Evolutionary conservation across 495 filamentous ascomycete genomes (phyloP), one percentile per base, ranked within the genome.

Genomic region (Trichoderma orchidacearum): DNA sequence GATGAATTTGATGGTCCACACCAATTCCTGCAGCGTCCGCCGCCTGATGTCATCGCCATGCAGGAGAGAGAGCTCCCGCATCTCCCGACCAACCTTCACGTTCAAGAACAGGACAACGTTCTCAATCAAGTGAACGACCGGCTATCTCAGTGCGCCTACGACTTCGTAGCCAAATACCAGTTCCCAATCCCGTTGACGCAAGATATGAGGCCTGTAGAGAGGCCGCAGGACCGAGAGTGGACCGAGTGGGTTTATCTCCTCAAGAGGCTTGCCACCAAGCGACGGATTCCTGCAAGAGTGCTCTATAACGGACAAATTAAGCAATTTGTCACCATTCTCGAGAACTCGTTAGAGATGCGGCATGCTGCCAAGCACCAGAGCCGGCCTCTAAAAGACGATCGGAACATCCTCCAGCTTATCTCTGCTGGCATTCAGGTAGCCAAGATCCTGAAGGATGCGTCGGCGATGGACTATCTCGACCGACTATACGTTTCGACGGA

Each of bases 161-260:
- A 91, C 74, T 94, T 92, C 68, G 80, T 94, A 62, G 88, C 88
- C 62, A 88, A 85, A 69, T 92, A 91, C 65, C 86, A 89, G 67
- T 94, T 94, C 66, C 89, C 87, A 9, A 87, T 94, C 63, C 89
- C 89, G 15, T 62, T 92, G 63, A 72, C 74, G 23, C 85, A 89
- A 64, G 85, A 90, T 69, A 89, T 89, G 77, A 80, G 88, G 62
- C 83, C 81, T 30, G 87, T 94, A 59, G 83, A 85, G 65, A 75
- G 83, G 36, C 85, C 89, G 30, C 81, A 83, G 62, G 89, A 94
- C 69, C 78, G 87, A 58, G 89, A 91, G 69, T 94, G 89, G 88
- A 90, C 87, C 61, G 89, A 94, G 66, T 94, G 89, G 89, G 87
- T 90, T 30, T 89, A 90, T 70, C 80, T 94, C 56, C 75, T 94